Evolutionary conservation across 2,329 filamentous ascomycete genomes (phyloP), one percentile per base, ranked within the genome.

Genomic region (Fusarium robinianum): DNA sequence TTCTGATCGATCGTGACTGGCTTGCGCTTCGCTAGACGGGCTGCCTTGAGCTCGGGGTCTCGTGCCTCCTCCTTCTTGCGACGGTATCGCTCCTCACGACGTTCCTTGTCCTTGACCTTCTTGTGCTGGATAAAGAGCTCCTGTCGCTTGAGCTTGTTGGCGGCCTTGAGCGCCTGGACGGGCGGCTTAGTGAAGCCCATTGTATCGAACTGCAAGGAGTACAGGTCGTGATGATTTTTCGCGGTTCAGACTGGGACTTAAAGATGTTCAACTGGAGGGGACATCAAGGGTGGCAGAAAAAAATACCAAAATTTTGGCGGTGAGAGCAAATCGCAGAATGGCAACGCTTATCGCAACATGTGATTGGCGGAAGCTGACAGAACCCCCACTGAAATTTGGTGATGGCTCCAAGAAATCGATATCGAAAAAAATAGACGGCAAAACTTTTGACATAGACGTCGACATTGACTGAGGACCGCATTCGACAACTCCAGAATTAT

Each of bases 11-110:
- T 78, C 1, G 90, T 95, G 41, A 81, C 68, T 1, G 94, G 87
- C 29, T 90, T 79, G 71, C 96, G 96, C 56, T 80, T 82, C 48
- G 83, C 83, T 49, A 92, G 74, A 59, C 94, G 81, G 55, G 86
- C 80, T 49, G 81, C 82, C 57, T 83, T 83, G 47, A 96, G 70
- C 46, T 82, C 79, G 2, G 92, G 91, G 62, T 96, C 83, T 67
- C 86, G 88, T 53, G 85, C 81, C 70, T 99, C 94, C 63, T 91
- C 88, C 70, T 87, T 88, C 71, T 89, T 90, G 48, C 89, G 79
- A 34, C 81, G 80, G 65, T 90, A 86, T 51, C 91, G 83, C 61
- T 84, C 79, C 61, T 90, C 87, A 61, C 88, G 84, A 61, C 86
- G 88, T 32, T 83, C 74, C 63, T 84, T 85, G 64, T 90, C 87